phyloP scores from a whole-genome alignment of 495 filamentous ascomycete species.

The Lasiosphaeris hirsuta region DNA sequence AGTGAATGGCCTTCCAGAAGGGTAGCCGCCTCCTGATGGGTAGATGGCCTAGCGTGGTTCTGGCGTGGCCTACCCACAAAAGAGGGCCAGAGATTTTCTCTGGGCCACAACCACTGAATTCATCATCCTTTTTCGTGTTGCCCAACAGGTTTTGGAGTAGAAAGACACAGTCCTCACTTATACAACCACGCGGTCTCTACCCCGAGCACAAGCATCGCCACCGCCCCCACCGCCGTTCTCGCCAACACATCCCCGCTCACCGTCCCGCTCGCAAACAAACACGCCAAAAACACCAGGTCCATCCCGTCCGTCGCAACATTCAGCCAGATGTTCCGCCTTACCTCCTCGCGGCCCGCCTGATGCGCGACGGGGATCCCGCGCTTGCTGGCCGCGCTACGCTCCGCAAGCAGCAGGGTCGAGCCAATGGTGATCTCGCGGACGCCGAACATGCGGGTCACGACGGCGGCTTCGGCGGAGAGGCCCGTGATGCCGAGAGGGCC shows the following conservation, averaged over 20 bases:
- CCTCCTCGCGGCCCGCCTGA: constrained; percentile 2
- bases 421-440: constrained; percentile 6
- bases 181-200: constrained; percentile 1
- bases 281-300: neutral
- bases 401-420: constrained; percentile 1
- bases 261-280: neutral
- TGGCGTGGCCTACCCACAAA: too few relatives aligned
- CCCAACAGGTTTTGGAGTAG: too few relatives aligned
- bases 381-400: neutral
- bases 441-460: constrained; percentile 7
- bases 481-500: neutral
- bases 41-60: too few relatives aligned
- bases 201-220: neutral
- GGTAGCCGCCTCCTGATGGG: too few relatives aligned
- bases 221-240: neutral
- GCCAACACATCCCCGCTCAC: neutral
- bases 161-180: too few relatives aligned
- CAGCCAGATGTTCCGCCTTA: constrained; percentile 1
- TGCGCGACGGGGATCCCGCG: constrained; percentile 1
- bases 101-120: too few relatives aligned
- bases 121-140: too few relatives aligned
- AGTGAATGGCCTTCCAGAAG: too few relatives aligned
- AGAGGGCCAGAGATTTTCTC: too few relatives aligned
- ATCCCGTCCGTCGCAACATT: constrained; percentile 3
- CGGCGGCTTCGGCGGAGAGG: neutral